Base-by-base conservation (phyloP, 176 grass and related monocot genomes). In the Zoysia pacifica region DNA sequence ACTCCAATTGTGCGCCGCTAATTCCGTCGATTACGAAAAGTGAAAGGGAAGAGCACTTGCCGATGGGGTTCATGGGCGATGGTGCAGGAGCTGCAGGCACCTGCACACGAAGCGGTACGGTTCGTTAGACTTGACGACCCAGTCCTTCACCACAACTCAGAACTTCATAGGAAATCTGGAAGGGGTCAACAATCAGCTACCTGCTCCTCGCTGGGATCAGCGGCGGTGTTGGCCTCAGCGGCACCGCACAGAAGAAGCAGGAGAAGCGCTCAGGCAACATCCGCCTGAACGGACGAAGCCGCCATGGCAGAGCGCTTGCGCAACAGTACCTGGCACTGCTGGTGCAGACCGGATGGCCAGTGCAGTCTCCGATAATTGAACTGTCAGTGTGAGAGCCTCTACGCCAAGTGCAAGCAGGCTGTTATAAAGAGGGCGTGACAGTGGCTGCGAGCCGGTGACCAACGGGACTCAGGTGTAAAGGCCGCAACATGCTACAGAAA, bases 401-500 rank as follows among this genome's bases (percentile, higher is more conserved):
- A 20, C n/a, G 67, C n/a, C 67, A 12, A 48, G 67, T 35, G 46
- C 19, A 6, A 71, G 1, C 3, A 9, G 8, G n/a, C 11, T 12
- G 3, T 2, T 11, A 73, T 55, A 55, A 41, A 41, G 36, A 72
- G 48, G n/a, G 2, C 18, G 28, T 28, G 28, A 28, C 9, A 3
- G 8, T 46, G 42, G 18, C 16, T 6, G n/a, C 12, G 67, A 69
- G 67, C 44, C 67, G n/a, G 9, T 13, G 14, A 19, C 75, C 48
- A 62, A 40, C 15, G 60, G 46, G 1, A 51, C 61, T 77, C 46
- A 77, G 46, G 46, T 51, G 75, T 65, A 65, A 40, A 77, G 35
- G 12, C 1, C 36, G 4, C 37, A 20, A 4, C 7, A 13, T 52
- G 48, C 11, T 72, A 5, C 6, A 72, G 48, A n/a, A 52, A 65